Conservation (phyloP, 2,329 filamentous ascomycete species). For the Aspergillus tanneri region DNA sequence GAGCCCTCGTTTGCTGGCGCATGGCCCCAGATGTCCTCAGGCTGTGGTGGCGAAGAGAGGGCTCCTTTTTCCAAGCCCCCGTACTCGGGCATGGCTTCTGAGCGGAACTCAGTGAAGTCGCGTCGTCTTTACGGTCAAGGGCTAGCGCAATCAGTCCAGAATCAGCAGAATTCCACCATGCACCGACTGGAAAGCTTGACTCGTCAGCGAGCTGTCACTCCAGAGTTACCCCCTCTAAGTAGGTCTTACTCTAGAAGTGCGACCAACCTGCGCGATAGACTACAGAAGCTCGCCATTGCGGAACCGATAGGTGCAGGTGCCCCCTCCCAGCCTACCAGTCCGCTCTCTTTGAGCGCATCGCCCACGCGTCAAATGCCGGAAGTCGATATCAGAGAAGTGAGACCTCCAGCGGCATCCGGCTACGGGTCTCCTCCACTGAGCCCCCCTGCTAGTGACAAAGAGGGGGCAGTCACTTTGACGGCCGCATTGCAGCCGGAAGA, state of each 20-base stretch:
- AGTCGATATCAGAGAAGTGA: conserved; percentile 29
- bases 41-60: conserved; percentile 20
- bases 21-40: conserved; percentile 22
- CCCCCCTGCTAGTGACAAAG: conserved; percentile 69
- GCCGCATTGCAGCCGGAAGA: conserved; percentile 71
- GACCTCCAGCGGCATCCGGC: conserved; percentile 30
- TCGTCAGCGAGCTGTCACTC: conserved; percentile 62
- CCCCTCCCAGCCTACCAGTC: conserved; percentile 38
- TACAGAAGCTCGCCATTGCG: conserved; percentile 35
- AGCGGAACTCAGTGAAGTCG: conserved; percentile 67
- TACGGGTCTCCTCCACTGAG: conserved; percentile 59
- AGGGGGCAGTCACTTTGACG: conserved; percentile 62
- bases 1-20: conserved; percentile 57
- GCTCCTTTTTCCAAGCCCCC: conserved; percentile 27
- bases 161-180: conserved; percentile 73
- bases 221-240: conserved; percentile 44
- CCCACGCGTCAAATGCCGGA: conserved; percentile 42
- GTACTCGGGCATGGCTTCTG: conserved; percentile 45
- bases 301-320: conserved; percentile 24
- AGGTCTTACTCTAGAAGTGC: conserved; percentile 58
- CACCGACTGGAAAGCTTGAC: conserved; percentile 78
- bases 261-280: conserved; percentile 61
- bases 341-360: conserved; percentile 42
- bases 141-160: conserved; percentile 73
- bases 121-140: conserved; percentile 81